Percentiles rank a stretch among this genome's conserved stretches.
phyloP scores from a whole-genome alignment of 148 eudicot genomes.

The Dianthus caryophyllus region DNA sequence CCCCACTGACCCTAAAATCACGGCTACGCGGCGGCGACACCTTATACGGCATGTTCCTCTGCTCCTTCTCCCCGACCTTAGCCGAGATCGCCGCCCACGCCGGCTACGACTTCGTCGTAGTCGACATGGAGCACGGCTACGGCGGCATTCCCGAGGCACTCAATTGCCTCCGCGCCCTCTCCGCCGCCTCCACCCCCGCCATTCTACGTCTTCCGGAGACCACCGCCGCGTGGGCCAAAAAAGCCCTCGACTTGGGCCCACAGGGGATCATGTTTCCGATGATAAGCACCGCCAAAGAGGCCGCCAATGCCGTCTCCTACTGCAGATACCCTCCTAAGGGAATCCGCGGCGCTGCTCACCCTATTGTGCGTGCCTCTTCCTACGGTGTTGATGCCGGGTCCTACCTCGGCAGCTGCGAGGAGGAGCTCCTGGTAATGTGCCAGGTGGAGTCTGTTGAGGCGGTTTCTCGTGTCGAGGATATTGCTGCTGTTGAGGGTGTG shows the following conservation, averaged over 20 bases:
- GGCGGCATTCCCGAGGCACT: constrained; percentile 64
- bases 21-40: constrained; percentile 64
- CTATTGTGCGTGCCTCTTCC: constrained; percentile 76
- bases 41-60: constrained; percentile 78
- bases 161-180: constrained; percentile 57
- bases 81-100: constrained; percentile 81
- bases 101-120: constrained; percentile 78
- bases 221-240: constrained; percentile 68
- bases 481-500: constrained; percentile 81
- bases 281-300: constrained; percentile 45
- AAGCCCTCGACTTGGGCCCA: constrained; percentile 91
- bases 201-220: constrained; percentile 70
- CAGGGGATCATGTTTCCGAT: constrained; percentile 89
- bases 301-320: constrained; percentile 66
- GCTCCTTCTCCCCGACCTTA: constrained; percentile 63
- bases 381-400: constrained; percentile 70
- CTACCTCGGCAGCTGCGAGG: constrained; percentile 50
- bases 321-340: constrained; percentile 81
- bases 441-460: constrained; percentile 73
- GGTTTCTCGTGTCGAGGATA: constrained; percentile 51
- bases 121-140: constrained; percentile 91
- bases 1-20: constrained; percentile 28
- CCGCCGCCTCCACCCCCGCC: constrained; percentile 59
- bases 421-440: constrained; percentile 73
- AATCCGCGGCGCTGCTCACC: constrained; percentile 80